Evolutionary conservation across 176 grass and related monocot genomes (phyloP), one percentile per base, ranked within the genome.

Genomic region (Raddia guianensis): DNA sequence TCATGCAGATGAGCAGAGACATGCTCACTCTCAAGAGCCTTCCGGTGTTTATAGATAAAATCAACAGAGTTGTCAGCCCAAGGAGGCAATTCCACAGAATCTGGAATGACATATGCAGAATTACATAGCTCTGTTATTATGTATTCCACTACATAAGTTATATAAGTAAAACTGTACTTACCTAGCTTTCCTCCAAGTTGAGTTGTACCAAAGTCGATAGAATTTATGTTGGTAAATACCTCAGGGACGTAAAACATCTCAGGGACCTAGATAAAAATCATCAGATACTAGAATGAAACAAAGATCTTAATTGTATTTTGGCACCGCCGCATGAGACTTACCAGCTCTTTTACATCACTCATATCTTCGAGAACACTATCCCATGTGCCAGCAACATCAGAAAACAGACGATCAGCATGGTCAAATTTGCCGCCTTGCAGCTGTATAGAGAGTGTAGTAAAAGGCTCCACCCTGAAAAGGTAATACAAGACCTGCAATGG

Each of bases 231-330:
- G 62, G 84, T 89, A 70, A 98, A 90, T 78, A 80, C 82, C 70
- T 98, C 96, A 32, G 96, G 96, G 68, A 98, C 88, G 75, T 98
- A 98, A 92, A 98, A 98, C 96, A 98, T 91, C 81, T 98, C 96
- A 49, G 96, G 96, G 46, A 98, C 92, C 96, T 98, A 63, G 73
- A 90, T 62, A 68, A 85, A 77, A 71, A 81, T 21, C 83, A 82
- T 78, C 16, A 88, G 52, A 83, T 76, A 83, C 82, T 48, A 76
- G 50, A 77, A 51, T 66, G 49, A 66, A 46, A 9, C 21, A 74
- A 60, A 72, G 54, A 81, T 69, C 47, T 56, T 81, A 27, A 72
- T 19, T 60, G 46, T 32, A 81, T 81, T 76, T 82, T 10, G 8
- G 58, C 12, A 51, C 7, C 2, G 66, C 21, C 77, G 10, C 76